Conservation (phyloP, 2,329 filamentous ascomycete species). For the Aspergillus udagawae region DNA sequence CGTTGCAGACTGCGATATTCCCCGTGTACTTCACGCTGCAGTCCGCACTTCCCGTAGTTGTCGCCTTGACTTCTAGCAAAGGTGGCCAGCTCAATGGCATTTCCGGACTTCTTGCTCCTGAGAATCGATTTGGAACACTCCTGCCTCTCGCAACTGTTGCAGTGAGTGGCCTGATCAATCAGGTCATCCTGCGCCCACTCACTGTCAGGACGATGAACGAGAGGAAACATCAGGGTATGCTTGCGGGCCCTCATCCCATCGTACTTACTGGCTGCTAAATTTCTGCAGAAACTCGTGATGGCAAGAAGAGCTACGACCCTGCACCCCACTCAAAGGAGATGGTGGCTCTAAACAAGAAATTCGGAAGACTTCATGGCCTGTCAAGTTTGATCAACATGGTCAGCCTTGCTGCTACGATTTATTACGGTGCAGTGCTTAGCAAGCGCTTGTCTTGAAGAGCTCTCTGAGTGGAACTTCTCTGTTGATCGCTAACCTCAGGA, state of each 20-base stretch:
- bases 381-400: conserved; percentile 76
- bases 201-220: conserved; percentile 71
- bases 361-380: conserved; percentile 73
- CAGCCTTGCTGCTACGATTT: conserved; percentile 64
- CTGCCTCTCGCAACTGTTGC: conserved; percentile 67
- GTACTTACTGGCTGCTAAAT: neutral
- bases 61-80: conserved; percentile 79
- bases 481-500: neutral
- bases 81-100: conserved; percentile 29
- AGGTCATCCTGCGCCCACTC: conserved; percentile 66
- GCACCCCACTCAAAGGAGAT: conserved; percentile 82
- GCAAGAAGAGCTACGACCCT: conserved; percentile 78
- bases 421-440: conserved; percentile 74
- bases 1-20: conserved; percentile 76
- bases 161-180: conserved; percentile 66
- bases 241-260: neutral
- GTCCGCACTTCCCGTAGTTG: conserved; percentile 65
- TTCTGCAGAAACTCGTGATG: conserved; percentile 71
- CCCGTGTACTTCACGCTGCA: conserved; percentile 81
- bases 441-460: conserved; percentile 28
- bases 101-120: conserved; percentile 43
- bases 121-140: conserved; percentile 62
- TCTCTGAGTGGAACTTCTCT: neutral
- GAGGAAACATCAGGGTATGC: conserved; percentile 72
- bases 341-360: conserved; percentile 71